phyloP scores from a whole-genome alignment of 225 moss, liverwort and hornwort genomes.

The Takakia lepidozioides region DNA sequence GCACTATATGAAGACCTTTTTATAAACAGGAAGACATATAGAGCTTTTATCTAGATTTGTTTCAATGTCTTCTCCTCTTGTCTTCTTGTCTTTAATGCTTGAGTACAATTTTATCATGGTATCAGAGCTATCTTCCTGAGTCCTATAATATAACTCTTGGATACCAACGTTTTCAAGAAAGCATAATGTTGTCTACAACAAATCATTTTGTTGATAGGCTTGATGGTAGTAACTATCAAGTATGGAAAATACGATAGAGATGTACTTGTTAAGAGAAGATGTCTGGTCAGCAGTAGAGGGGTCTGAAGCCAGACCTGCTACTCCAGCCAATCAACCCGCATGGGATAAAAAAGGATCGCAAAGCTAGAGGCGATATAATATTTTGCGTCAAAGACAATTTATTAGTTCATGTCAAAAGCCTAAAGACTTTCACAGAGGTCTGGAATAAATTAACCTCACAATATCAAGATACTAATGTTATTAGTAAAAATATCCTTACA shows the following conservation, averaged over 20 bases:
- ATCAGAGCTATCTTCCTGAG: too few species aligned
- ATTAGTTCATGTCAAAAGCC: background rate
- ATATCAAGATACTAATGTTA: background rate
- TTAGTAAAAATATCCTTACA: background rate
- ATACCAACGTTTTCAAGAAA: too few species aligned
- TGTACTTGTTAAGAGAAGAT: background rate
- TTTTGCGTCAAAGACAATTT: background rate
- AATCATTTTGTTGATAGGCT: background rate
- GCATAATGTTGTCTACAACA: too few species aligned
- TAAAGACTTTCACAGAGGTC: background rate
- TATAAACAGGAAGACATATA: too few species aligned
- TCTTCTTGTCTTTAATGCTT: too few species aligned
- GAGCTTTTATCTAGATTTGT: too few species aligned
- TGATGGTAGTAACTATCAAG: background rate
- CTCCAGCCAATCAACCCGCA: background rate
- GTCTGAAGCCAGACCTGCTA: background rate
- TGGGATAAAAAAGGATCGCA: background rate
- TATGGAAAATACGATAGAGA: background rate
- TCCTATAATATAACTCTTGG: too few species aligned
- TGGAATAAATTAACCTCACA: background rate
- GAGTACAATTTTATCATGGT: too few species aligned
- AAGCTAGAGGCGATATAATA: background rate
- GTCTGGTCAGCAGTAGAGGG: background rate
- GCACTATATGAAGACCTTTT: too few species aligned
- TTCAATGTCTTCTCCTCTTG: too few species aligned